Base-by-base conservation (phyloP, 345 rosid genomes). In the Linum tenue region DNA sequence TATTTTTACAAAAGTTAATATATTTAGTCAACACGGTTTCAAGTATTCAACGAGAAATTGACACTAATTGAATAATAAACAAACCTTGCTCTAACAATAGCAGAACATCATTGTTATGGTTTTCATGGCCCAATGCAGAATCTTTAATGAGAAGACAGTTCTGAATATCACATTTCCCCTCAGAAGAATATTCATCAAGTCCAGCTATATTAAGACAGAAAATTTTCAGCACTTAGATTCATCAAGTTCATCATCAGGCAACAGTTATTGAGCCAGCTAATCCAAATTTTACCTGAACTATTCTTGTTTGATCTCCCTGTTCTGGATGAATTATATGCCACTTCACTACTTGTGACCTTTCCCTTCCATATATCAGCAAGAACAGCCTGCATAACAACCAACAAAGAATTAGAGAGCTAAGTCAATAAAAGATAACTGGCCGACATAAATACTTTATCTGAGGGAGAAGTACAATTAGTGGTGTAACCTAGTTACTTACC, bases 291-390 rank as follows among this genome's bases (percentile, higher is more conserved):
- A 88, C 87, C 83, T 61, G 75, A 37, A 66, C 67, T 69, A 67
- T 69, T 76, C 64, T 79, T 86, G 51, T 67, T 69, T 7, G 78
- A 66, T 66, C 63, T 80, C 76, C 58, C 78, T 65, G 72, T 78
- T 56, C 77, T 73, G 66, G 70, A 72, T 73, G 85, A 75, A 66
- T 73, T 76, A 71, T 75, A 67, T 3, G 63, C 60, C 42, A 80
- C 83, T 42, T 73, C 89, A 69, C 92, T 85, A 76, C 84, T 72
- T 12, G 79, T 80, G 51, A 86, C 75, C 76, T 76, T 84, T 61
- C 92, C 96, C 69, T 82, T 80, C 87, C 86, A 86, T 69, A 86
- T 84, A 58, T 81, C 86, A 40, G 72, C 72, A 63, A 84, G 84
- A 70, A 73, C 62, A 70, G 68, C 88, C 96, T 88, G 66, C 65